A percentile compares a stretch with the other conserved stretches of the same genome.
Evolutionary conservation across 2,329 filamentous ascomycete genomes (phyloP).

Genomic region (Xylaria sp.): DNA sequence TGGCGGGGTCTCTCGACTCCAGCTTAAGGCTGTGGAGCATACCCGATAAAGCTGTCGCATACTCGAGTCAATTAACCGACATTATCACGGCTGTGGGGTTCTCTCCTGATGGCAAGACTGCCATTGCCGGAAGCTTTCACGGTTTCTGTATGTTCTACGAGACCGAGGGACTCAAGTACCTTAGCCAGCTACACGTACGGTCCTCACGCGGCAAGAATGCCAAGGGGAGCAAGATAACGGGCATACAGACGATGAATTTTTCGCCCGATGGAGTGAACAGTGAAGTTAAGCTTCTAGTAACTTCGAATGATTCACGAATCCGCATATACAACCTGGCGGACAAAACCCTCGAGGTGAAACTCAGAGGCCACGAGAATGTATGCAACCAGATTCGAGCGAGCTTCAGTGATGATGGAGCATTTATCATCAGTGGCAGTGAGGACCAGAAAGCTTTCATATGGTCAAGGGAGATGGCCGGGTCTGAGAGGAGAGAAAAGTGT

Average conservation of each 20-base stretch:
- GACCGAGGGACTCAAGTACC: conserved; percentile 86
- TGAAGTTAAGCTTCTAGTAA: conserved; percentile 86
- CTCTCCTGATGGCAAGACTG: conserved; percentile 87
- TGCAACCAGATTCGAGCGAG: conserved; percentile 90
- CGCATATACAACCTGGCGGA: conserved; percentile 89
- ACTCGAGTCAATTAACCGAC: conserved; percentile 78
- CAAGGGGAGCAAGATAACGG: conserved; percentile 97
- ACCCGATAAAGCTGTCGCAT: conserved; percentile 93
- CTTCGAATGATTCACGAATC: conserved; percentile 93
- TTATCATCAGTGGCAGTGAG: conserved; percentile 93
- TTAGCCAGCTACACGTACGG: conserved; percentile 90
- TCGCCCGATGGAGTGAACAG: conserved; percentile 63
- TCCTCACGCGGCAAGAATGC: conserved; percentile 92
- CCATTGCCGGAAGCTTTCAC: conserved; percentile 87
- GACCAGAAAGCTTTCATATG: conserved; percentile 92
- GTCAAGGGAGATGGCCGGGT: conserved; percentile 71
- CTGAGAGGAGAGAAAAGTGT: conserved; percentile 78
- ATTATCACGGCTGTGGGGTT: conserved; percentile 96
- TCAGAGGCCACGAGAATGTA: conserved; percentile 89
- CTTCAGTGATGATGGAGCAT: conserved; percentile 86
- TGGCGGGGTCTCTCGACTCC: conserved; percentile 90
- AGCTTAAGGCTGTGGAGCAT: conserved; percentile 95
- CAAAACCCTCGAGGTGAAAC: conserved; percentile 86
- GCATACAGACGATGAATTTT: conserved; percentile 79
- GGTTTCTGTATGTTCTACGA: conserved; percentile 92